phyloP scores from a whole-genome alignment of 73 alveolate species.

The Paramecium octaurelia region DNA sequence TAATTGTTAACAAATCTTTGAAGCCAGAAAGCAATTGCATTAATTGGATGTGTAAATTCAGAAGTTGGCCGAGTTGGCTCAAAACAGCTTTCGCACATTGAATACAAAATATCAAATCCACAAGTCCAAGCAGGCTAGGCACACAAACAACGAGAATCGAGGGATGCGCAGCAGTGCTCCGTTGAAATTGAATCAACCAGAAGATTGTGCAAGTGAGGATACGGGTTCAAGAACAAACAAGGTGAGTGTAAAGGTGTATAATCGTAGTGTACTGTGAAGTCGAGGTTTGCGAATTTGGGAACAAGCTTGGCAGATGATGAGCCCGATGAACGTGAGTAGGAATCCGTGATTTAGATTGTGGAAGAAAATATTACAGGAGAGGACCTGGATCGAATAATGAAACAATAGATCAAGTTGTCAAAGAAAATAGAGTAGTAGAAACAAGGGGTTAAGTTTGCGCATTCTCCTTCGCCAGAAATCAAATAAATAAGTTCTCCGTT shows the following conservation, averaged over 20 bases:
- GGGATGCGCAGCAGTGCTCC: conserved; percentile 35
- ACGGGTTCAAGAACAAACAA: neutral
- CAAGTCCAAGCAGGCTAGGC: neutral
- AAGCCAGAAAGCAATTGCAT: neutral
- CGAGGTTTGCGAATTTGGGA: neutral
- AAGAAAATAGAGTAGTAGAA: neutral
- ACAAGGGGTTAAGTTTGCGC: neutral
- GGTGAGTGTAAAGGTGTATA: neutral
- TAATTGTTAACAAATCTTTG: neutral
- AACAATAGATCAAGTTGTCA: neutral
- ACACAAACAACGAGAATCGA: neutral
- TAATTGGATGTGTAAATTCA: neutral
- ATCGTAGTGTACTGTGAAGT: neutral
- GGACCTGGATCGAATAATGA: neutral
- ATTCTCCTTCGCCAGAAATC: neutral
- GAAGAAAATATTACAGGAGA: neutral
- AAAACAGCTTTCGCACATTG: neutral
- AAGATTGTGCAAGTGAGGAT: neutral
- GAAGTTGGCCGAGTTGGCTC: neutral
- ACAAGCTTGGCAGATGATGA: neutral
- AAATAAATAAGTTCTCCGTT: neutral
- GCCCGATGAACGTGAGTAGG: neutral
- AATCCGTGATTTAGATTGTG: neutral
- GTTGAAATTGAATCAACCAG: neutral
- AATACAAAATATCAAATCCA: neutral